Evolutionary conservation across 2,329 filamentous ascomycete species (phyloP).

Genomic region (Arachnomyces sp.): DNA sequence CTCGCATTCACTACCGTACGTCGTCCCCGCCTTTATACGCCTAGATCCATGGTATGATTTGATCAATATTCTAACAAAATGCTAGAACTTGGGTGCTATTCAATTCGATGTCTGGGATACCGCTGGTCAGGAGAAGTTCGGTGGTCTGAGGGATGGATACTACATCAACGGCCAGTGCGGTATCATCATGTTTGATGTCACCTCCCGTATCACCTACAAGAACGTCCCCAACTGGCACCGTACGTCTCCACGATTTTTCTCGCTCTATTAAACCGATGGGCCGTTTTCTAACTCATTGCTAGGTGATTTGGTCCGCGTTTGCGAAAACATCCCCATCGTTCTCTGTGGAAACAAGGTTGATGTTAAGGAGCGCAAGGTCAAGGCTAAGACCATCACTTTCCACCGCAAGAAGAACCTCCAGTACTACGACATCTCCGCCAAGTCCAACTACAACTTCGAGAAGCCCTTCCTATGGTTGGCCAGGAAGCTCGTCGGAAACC

Average conservation of each 20-base stretch:
- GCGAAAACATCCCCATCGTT: slow-evolving; percentile 98
- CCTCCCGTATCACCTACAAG: slow-evolving; percentile 99
- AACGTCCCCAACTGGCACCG: slow-evolving; percentile 99
- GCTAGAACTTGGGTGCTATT: slow-evolving; percentile 81
- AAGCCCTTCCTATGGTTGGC: slow-evolving; percentile 99
- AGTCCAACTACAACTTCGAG: slow-evolving; percentile 99
- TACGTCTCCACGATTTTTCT: slow-evolving; percentile 48
- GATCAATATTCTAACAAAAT: slow-evolving; percentile 21
- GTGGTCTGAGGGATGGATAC: slow-evolving; percentile 97
- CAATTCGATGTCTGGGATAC: slow-evolving; percentile 99
- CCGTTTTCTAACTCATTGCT: not conserved
- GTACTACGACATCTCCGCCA: slow-evolving; percentile 99
- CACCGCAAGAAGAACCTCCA: slow-evolving; percentile 99
- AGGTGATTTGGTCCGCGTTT: slow-evolving; percentile 98
- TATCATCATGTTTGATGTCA: slow-evolving; percentile 99
- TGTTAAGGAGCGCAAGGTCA: slow-evolving; percentile 99
- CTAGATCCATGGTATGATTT: slow-evolving; percentile 9
- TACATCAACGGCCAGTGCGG: slow-evolving; percentile 99
- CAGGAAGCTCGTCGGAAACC: slow-evolving; percentile 95
- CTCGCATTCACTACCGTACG: slow-evolving; percentile 95
- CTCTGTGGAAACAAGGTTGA: slow-evolving; percentile 99
- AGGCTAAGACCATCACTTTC: slow-evolving; percentile 99
- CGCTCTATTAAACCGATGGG: slow-evolving; percentile 2
- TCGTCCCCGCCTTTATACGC: slow-evolving; percentile 23
- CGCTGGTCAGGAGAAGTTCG: slow-evolving; percentile 98